Conservation (phyloP, 1,284 basidiomycete species). For the Sporisorium iseilematis-ciliati region DNA sequence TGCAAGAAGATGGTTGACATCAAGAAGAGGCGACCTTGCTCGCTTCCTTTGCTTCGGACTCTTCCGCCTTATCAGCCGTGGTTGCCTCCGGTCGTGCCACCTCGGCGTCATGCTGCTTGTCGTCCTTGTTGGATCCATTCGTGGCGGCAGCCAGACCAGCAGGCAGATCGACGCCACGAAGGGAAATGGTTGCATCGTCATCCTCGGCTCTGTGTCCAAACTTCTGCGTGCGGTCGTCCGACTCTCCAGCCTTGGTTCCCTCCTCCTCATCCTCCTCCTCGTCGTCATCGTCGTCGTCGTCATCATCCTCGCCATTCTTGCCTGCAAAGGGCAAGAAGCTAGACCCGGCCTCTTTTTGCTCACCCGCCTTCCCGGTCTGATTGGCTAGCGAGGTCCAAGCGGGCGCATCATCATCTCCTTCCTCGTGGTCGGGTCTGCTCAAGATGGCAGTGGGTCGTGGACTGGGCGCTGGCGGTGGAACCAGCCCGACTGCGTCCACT, state of each 20-base stretch:
- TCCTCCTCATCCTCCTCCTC: constrained; percentile 22
- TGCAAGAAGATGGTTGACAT: background rate
- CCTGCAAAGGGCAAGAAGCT: too few relatives aligned
- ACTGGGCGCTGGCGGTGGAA: constrained; percentile 51
- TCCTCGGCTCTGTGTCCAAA: constrained; percentile 11
- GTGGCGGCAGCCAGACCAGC: constrained; percentile 7
- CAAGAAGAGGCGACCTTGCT: background rate
- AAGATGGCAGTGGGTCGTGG: constrained; percentile 42
- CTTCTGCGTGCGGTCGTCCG: constrained; percentile 31
- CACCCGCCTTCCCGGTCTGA: background rate
- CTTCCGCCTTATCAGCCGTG: background rate
- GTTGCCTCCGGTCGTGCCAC: background rate
- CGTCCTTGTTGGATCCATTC: background rate
- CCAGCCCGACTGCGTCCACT: constrained; percentile 37
- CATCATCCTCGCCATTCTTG: constrained; percentile 8
- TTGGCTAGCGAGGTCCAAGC: constrained; percentile 21
- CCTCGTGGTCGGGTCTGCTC: constrained; percentile 43
- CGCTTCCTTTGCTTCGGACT: background rate
- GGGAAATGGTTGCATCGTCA: constrained; percentile 38
- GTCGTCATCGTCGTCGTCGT: constrained; percentile 11
- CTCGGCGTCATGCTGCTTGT: background rate
- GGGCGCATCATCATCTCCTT: constrained; percentile 33
- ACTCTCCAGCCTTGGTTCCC: constrained; percentile 3
- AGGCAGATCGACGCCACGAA: constrained; percentile 19
- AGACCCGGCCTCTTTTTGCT: background rate